phyloP scores from a whole-genome alignment of 805 yeast species.

The Zygotorulaspora danielsina region DNA sequence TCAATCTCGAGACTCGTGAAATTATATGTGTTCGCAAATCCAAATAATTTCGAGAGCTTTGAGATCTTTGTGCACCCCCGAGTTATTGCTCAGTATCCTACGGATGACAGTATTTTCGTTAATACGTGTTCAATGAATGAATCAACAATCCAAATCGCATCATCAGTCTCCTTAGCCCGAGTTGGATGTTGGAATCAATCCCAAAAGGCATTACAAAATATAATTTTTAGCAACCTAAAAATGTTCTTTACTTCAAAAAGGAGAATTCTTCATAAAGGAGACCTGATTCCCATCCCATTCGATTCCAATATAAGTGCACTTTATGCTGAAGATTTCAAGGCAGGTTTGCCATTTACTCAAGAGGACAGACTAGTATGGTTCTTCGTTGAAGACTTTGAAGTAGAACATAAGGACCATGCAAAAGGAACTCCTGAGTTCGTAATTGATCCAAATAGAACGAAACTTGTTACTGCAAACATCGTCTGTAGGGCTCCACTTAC shows the following conservation, averaged over 20 bases:
- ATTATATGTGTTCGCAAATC: conserved; percentile 24
- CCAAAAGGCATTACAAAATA: conserved; percentile 29
- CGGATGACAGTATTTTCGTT: conserved; percentile 7
- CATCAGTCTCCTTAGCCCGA: conserved; percentile 25
- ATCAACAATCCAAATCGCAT: conserved; percentile 20
- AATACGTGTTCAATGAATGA: conserved; percentile 6
- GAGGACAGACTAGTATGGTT: conserved; percentile 86
- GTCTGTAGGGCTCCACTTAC: conserved; percentile 40
- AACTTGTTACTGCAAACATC: conserved; percentile 63
- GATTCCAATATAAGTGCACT: conserved; percentile 40
- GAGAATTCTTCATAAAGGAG: conserved; percentile 61
- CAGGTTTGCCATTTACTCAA: conserved; percentile 19
- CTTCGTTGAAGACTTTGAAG: conserved; percentile 49
- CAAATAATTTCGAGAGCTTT: conserved; percentile 17
- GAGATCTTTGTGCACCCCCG: conserved; percentile 28
- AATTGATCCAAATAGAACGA: conserved; percentile 64
- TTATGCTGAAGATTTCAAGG: conserved; percentile 11
- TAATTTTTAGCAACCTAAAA: conserved; percentile 55
- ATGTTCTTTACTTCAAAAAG: conserved; percentile 52
- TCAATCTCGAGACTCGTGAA: conserved; percentile 12
- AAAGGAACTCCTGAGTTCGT: conserved; percentile 41
- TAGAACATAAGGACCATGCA: conserved; percentile 19
- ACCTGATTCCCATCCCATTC: conserved; percentile 70
- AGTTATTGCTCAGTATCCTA: conserved; percentile 20
- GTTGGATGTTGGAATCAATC: conserved; percentile 29